Percentiles rank a stretch among this genome's conserved stretches.
Evolutionary conservation across 2,329 filamentous ascomycete species (phyloP).

Genomic region (Pseudogymnoascus sp.): DNA sequence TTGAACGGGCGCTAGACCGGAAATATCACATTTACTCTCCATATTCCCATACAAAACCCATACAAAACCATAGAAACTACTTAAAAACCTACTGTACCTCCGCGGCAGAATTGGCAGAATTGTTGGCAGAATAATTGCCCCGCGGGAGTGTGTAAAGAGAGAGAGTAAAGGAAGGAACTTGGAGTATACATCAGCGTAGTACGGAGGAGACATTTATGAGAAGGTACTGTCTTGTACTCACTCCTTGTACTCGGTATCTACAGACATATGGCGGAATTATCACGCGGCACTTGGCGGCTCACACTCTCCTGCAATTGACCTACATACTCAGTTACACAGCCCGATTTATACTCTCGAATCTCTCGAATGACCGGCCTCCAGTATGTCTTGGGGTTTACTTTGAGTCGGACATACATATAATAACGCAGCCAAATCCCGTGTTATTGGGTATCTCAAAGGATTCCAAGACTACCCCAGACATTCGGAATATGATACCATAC

Average conservation of each 20-base stretch:
- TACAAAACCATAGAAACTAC: background rate
- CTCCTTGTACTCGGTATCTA: background rate
- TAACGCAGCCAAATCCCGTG: background rate
- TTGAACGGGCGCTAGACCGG: background rate
- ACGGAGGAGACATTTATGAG: background rate
- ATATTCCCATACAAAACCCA: background rate
- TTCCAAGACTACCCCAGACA: background rate
- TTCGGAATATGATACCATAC: slow-evolving; percentile 2
- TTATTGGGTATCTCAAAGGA: background rate
- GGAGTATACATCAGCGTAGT: background rate
- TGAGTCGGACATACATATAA: background rate
- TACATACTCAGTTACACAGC: background rate
- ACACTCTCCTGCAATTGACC: background rate
- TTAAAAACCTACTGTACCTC: no score
- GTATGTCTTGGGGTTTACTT: background rate
- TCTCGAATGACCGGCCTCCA: background rate
- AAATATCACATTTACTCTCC: background rate
- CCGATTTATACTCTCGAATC: background rate
- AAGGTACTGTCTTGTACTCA: background rate
- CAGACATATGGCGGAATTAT: background rate
- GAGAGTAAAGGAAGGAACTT: background rate
- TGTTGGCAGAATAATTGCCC: background rate
- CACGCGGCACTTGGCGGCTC: background rate
- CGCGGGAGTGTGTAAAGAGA: background rate
- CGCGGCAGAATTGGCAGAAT: background rate